These are phyloP conservation scores for Fusarium fujikuroi DNA, from an alignment of 2,329 filamentous ascomycete species.

Conservation along the genomic window DNA sequence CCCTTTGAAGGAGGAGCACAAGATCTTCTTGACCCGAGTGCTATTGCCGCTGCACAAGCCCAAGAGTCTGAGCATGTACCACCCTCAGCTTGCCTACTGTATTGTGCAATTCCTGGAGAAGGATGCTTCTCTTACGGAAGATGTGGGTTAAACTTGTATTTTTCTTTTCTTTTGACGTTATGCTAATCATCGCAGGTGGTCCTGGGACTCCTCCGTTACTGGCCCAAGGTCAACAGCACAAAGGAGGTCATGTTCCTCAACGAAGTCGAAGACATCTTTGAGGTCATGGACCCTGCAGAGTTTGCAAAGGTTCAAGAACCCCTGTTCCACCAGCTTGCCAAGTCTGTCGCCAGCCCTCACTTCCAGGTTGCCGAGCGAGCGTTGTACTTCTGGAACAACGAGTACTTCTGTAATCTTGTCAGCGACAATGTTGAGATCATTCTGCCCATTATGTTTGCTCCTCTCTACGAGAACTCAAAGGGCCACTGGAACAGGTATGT, in stretches of 20 bases:
- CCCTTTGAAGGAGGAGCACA: constrained; percentile 97
- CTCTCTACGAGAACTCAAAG: constrained; percentile 98
- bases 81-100: constrained; percentile 97
- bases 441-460: constrained; percentile 98
- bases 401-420: constrained; percentile 99
- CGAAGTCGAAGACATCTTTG: constrained; percentile 98
- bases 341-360: constrained; percentile 97
- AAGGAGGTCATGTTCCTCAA: constrained; percentile 99
- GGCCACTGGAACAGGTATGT: constrained; percentile 97
- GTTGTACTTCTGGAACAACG: constrained; percentile 99
- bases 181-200: constrained; percentile 73
- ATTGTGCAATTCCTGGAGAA: constrained; percentile 99
- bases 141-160: constrained; percentile 63
- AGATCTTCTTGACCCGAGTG: constrained; percentile 94
- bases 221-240: constrained; percentile 99
- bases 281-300: constrained; percentile 98
- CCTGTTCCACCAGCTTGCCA: constrained; percentile 95
- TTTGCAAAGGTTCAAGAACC: constrained; percentile 99
- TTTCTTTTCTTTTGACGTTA: background rate
- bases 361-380: constrained; percentile 98
- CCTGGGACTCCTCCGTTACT: constrained; percentile 91
- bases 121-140: constrained; percentile 95
- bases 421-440: constrained; percentile 99
- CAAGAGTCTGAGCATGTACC: constrained; percentile 99
- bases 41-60: constrained; percentile 96